phyloP scores from a whole-genome alignment of 768 basidiomycete genomes.

The Pleurotus tuoliensis region DNA sequence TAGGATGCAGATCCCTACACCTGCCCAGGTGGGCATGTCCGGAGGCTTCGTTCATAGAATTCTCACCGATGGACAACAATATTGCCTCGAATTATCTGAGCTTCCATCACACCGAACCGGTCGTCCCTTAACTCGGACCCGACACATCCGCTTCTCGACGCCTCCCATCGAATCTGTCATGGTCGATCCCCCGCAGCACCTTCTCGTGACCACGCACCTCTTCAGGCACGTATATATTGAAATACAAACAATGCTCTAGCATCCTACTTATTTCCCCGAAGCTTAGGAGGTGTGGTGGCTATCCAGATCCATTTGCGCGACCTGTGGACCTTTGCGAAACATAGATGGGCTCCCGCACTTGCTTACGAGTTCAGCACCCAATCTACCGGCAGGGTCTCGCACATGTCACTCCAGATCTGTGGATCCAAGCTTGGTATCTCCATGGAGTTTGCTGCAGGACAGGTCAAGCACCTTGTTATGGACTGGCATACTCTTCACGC shows the following conservation, averaged over 20 bases:
- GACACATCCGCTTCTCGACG: constrained; percentile 41
- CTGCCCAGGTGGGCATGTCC: constrained; percentile 36
- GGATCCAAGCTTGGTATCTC: constrained; percentile 41
- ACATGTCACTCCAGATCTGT: constrained; percentile 33
- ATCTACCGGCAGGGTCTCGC: constrained; percentile 27
- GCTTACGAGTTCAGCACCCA: constrained; percentile 40
- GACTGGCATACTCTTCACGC: constrained; percentile 48
- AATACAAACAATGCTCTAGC: too few species aligned
- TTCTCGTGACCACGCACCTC: constrained; percentile 41
- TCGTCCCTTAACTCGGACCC: constrained; percentile 38
- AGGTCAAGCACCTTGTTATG: constrained; percentile 41
- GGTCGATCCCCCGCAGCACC: constrained; percentile 40
- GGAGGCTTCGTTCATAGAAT: constrained; percentile 45
- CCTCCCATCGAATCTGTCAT: constrained; percentile 40
- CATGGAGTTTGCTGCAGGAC: constrained; percentile 36
- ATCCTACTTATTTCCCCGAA: not conserved
- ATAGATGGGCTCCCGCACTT: constrained; percentile 37
- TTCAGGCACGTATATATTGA: constrained; percentile 25
- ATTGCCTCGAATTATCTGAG: constrained; percentile 40
- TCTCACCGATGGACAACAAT: constrained; percentile 33
- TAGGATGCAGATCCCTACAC: constrained; percentile 34
- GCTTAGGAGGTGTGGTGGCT: constrained; percentile 35
- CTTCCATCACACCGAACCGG: constrained; percentile 46
- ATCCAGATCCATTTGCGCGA: constrained; percentile 52
- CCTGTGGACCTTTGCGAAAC: constrained; percentile 52